Base-by-base conservation (phyloP, 2,329 filamentous ascomycete genomes). In the Mollisia scopiformis region DNA sequence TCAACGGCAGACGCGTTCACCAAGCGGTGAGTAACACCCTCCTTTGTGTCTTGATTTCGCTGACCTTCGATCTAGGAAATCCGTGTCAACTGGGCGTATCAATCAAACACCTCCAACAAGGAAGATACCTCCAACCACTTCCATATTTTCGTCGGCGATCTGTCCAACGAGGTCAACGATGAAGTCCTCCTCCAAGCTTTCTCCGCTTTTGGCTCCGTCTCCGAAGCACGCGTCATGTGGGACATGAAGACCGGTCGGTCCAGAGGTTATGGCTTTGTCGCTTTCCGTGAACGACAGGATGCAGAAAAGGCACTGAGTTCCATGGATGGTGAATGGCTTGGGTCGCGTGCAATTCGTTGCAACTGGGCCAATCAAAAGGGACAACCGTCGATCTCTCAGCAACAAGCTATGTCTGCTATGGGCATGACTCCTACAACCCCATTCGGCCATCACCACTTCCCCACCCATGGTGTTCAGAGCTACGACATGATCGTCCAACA, bases 341-440 rank as follows among this genome's bases (percentile, higher is more conserved):
- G 95, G 57, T 98, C 95, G 71, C 91, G 95, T 67, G 95, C 95
- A 41, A 99, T 99, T 74, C 93, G 95, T 70, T 98, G 94, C 85
- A 99, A 99, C 83, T 99, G 95, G 95, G 95, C 95, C 63, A 99
- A 99, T 81, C 95, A 99, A 75, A 99, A 99, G 83, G 95, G 95
- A n/a, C 95, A 99, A 74, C 95, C 95, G 59, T 98, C 95, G 1
- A 97, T 98, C 77, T 93, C 93, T 52, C 94, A 99, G 80, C 95
- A 98, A 79, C 92, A 96, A 78, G 92, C 93, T 37, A 95, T 99
- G 92, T 90, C 90, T 64, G 90, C 93, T 61, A 97, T 98, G 92
- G 95, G 95, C 74, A 93, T 99, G 90, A 97, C 94, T 27, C 95
- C 95, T 5, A 97, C 94, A 30, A 97, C 93, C 50, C 93, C 94